Conservation (phyloP, 306 rosid genomes). For the Lathyrus sativus region DNA sequence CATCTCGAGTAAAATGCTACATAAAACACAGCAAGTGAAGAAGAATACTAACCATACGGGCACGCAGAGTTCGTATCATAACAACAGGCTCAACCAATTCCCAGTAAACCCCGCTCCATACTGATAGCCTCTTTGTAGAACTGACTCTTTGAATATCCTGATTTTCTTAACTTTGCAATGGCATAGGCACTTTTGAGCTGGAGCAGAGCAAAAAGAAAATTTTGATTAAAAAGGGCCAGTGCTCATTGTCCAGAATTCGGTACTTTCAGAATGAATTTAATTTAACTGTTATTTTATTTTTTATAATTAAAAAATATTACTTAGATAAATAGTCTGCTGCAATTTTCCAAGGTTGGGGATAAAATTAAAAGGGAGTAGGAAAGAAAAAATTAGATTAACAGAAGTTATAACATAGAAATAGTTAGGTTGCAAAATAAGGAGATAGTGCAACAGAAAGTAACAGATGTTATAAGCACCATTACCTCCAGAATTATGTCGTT, state of each 20-base stretch:
- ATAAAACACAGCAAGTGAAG: too few species aligned
- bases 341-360: constrained; percentile 21
- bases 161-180: constrained; percentile 71
- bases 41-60: too few species aligned
- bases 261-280: constrained; percentile 6
- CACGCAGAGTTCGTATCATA: too few species aligned
- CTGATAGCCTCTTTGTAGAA: constrained; percentile 75
- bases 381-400: constrained; percentile 27
- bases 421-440: too few species aligned
- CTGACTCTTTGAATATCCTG: constrained; percentile 67
- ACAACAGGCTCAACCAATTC: too few species aligned
- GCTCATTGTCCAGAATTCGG: constrained; percentile 14
- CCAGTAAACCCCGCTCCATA: too few species aligned
- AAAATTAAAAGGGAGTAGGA: constrained; percentile 28
- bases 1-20: too few species aligned
- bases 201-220: constrained; percentile 32
- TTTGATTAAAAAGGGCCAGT: constrained; percentile 9
- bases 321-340: constrained; percentile 19
- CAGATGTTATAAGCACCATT: too few species aligned
- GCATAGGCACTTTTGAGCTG: constrained; percentile 95
- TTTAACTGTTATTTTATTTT: constrained; percentile 3
- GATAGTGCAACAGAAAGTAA: too few species aligned
- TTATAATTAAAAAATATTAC: background rate
- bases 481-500: too few species aligned
- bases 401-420: too few species aligned